Conservation (phyloP, 768 basidiomycete species). For the Tulasnella sp. region DNA sequence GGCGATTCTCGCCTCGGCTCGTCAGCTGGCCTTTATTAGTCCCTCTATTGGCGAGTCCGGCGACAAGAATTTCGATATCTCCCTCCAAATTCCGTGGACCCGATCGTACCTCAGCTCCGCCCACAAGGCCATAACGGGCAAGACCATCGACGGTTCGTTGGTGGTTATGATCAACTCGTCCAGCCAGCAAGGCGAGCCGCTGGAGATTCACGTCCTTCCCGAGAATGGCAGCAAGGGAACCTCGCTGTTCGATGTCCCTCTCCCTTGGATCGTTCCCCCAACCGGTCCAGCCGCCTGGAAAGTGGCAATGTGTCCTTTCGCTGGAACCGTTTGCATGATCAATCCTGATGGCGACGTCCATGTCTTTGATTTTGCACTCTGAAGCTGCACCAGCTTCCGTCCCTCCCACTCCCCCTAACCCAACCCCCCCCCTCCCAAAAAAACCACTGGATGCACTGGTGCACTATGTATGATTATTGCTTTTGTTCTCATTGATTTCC, state of each 20-base stretch:
- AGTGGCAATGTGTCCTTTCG: neutral
- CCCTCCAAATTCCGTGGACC: neutral
- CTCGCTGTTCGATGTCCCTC: neutral
- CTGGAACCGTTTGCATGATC: constrained; percentile 14
- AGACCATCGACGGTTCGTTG: neutral
- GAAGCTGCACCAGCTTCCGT: neutral
- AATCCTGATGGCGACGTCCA: neutral
- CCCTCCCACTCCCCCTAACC: neutral
- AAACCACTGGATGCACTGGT: too few species aligned
- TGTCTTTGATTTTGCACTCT: neutral
- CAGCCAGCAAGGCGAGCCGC: neutral
- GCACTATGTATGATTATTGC: neutral
- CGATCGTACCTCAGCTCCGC: constrained; percentile 3
- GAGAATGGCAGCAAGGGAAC: neutral
- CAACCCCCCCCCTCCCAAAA: neutral
- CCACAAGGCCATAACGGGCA: neutral
- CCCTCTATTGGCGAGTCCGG: neutral
- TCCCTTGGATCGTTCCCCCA: neutral
- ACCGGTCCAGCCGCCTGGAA: constrained; percentile 6
- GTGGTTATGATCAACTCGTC: constrained; percentile 1
- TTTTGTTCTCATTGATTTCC: neutral
- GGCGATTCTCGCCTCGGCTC: constrained; percentile 4
- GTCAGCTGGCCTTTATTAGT: neutral
- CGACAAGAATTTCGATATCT: neutral
- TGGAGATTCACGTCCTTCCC: constrained; percentile 10